Percentiles rank a stretch among this genome's conserved stretches.
Evolutionary conservation across 179 eudicot genomes (phyloP).

Genomic region (Beta macrorhiza): DNA sequence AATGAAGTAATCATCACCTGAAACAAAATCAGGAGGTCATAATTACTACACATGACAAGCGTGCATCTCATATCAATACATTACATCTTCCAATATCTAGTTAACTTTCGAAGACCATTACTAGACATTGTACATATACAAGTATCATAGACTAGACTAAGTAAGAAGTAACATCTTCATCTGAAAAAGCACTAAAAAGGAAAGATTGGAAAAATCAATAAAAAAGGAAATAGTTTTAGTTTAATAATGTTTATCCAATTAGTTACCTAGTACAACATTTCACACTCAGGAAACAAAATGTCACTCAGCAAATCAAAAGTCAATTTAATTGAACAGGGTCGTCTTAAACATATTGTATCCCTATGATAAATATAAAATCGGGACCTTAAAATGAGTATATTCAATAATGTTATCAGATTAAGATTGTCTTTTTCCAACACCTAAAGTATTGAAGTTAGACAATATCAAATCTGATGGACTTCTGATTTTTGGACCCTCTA

Average conservation of each 20-base stretch:
- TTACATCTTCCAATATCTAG: not conserved
- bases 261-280: not conserved
- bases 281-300: not conserved
- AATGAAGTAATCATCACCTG: slow-evolving; percentile 76
- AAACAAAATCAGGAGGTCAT: slow-evolving; percentile 16
- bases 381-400: too few species aligned
- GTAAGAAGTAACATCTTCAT: not conserved
- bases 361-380: too few species aligned
- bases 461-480: too few species aligned
- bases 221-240: not conserved
- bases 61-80: not conserved
- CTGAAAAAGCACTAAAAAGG: not conserved
- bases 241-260: not conserved
- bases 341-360: too few species aligned
- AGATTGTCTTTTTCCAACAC: too few species aligned
- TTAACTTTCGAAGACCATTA: not conserved
- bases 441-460: too few species aligned
- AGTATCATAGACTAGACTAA: not conserved
- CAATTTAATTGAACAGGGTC: not conserved
- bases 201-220: not conserved
- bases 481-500: too few species aligned
- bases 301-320: not conserved
- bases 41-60: not conserved
- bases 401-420: too few species aligned
- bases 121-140: not conserved